These are phyloP conservation scores for Cordia subcordata DNA, from an alignment of 257 asterid species.

Conservation along the genomic window DNA sequence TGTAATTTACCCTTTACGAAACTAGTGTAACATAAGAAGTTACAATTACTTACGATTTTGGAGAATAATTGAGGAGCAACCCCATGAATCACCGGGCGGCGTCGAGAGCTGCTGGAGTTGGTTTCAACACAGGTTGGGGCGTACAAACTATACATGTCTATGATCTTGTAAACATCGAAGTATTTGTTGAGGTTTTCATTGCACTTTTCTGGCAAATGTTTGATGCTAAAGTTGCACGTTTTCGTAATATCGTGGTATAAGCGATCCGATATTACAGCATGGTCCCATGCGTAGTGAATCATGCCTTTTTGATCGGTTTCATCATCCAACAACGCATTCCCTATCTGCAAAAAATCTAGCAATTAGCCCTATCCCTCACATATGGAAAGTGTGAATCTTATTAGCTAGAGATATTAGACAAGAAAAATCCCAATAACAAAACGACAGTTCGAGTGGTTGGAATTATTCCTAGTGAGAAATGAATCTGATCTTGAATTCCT, in stretches of 20 bases:
- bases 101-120: slow-evolving; percentile 12
- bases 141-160: slow-evolving; percentile 85
- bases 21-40: too few species aligned
- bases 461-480: too few species aligned
- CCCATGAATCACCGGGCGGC: slow-evolving; percentile 19
- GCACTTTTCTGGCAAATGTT: slow-evolving; percentile 26
- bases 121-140: slow-evolving; percentile 41
- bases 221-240: slow-evolving; percentile 48
- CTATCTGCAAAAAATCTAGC: slow-evolving; percentile 67
- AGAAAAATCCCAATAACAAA: too few species aligned
- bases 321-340: slow-evolving; percentile 73
- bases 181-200: slow-evolving; percentile 30
- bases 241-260: slow-evolving; percentile 40
- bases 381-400: too few species aligned
- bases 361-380: too few species aligned
- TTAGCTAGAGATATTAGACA: too few species aligned
- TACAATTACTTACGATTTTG: slow-evolving; percentile 38
- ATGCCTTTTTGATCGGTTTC: slow-evolving; percentile 76
- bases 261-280: slow-evolving; percentile 77
- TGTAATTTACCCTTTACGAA: too few species aligned
- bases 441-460: too few species aligned
- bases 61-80: slow-evolving; percentile 29
- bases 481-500: too few species aligned
- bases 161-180: slow-evolving; percentile 48
- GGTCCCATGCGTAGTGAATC: slow-evolving; percentile 91